phyloP scores from a whole-genome alignment of 805 yeast genomes.

The Ogataea nitratoaversa region DNA sequence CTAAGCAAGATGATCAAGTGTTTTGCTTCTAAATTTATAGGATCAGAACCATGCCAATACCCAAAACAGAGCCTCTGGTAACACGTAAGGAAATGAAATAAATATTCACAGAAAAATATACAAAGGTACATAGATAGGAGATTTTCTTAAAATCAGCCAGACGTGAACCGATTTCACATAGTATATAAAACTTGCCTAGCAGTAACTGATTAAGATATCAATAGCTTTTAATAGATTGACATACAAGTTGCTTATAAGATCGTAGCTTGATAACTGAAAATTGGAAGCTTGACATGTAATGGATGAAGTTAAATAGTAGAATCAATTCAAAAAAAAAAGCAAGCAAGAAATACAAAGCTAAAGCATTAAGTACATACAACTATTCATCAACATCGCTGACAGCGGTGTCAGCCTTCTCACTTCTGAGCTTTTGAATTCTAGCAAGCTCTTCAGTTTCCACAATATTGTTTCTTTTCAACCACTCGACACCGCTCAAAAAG shows the following conservation, averaged over 20 bases:
- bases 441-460: constrained; percentile 30
- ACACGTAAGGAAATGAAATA: too few relatives aligned
- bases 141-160: background rate
- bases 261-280: too few relatives aligned
- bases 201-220: too few relatives aligned
- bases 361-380: too few relatives aligned
- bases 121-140: background rate
- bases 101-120: background rate
- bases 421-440: constrained; percentile 11
- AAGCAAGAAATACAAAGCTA: constrained; percentile 2
- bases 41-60: too few relatives aligned
- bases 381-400: constrained; percentile 5
- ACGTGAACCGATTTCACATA: too few relatives aligned
- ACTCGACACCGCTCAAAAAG: constrained; percentile 68
- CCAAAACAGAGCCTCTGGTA: too few relatives aligned
- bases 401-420: constrained; percentile 2
- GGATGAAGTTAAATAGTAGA: too few relatives aligned
- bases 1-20: constrained; percentile 33
- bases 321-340: constrained; percentile 1
- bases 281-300: too few relatives aligned
- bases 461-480: constrained; percentile 83
- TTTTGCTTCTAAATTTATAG: constrained; percentile 30
- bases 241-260: too few relatives aligned
- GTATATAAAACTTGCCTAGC: too few relatives aligned
- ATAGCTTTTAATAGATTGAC: too few relatives aligned